Conservation (phyloP, 768 basidiomycete genomes). For the Saitozyma podzolica region DNA sequence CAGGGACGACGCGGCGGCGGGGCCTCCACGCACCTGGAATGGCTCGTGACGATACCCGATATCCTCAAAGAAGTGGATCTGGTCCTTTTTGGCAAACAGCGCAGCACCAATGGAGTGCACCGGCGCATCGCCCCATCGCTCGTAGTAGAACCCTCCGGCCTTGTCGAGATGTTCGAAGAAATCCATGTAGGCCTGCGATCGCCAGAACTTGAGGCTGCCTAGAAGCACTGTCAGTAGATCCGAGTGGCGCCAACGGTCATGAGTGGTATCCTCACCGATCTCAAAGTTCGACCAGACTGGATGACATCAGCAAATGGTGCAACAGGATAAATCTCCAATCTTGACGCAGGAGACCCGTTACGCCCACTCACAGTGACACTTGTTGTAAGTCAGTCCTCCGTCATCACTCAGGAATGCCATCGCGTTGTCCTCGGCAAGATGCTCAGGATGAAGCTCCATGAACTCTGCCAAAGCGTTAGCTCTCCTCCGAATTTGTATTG, state of each 20-base stretch:
- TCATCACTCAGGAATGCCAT: constrained; percentile 76
- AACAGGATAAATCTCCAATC: background rate
- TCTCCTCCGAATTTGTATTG: background rate
- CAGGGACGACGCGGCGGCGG: constrained; percentile 55
- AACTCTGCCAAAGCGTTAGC: constrained; percentile 60
- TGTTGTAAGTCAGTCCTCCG: constrained; percentile 69
- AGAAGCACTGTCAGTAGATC: background rate
- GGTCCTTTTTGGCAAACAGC: constrained; percentile 80
- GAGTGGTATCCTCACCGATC: constrained; percentile 58
- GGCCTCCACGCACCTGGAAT: constrained; percentile 74
- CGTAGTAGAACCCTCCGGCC: constrained; percentile 85
- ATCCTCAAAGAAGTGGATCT: constrained; percentile 92
- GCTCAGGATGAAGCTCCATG: constrained; percentile 63
- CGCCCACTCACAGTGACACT: constrained; percentile 65
- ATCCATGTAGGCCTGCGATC: constrained; percentile 73
- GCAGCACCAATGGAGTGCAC: constrained; percentile 89
- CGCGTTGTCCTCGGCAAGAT: constrained; percentile 65
- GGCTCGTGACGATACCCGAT: constrained; percentile 92
- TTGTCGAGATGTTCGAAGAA: constrained; percentile 81
- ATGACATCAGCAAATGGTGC: background rate
- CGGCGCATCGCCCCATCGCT: constrained; percentile 80
- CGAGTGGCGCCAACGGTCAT: background rate
- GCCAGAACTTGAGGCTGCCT: constrained; percentile 74
- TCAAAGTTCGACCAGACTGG: constrained; percentile 93
- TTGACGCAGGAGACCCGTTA: background rate